Percentiles rank a stretch among this genome's conserved stretches.
phyloP scores from a whole-genome alignment of 768 basidiomycete species.

The Russula olivacea region DNA sequence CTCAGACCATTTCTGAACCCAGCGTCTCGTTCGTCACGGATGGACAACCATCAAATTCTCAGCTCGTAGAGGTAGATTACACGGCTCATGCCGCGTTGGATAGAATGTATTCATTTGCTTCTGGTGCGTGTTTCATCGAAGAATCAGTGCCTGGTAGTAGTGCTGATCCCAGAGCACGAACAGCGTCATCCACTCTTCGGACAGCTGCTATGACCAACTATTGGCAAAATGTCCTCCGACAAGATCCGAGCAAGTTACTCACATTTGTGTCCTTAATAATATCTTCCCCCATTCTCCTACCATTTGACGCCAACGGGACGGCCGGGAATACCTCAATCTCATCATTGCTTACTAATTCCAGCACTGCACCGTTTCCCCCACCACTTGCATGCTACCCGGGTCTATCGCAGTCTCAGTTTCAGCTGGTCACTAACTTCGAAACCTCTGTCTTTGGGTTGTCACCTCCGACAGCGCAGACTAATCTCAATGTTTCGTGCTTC shows the following conservation, averaged over 20 bases:
- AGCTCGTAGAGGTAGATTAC: constrained; percentile 40
- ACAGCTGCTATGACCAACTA: constrained; percentile 43
- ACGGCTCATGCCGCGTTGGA: constrained; percentile 41
- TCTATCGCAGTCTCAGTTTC: constrained; percentile 36
- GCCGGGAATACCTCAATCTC: constrained; percentile 31
- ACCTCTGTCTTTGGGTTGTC: constrained; percentile 46
- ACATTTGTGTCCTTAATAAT: constrained; percentile 44
- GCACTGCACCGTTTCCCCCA: constrained; percentile 47
- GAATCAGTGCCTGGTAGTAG: not conserved
- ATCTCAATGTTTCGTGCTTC: constrained; percentile 49
- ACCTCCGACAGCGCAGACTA: constrained; percentile 29
- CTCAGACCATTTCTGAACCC: constrained; percentile 44
- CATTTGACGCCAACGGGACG: constrained; percentile 49
- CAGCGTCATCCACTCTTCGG: constrained; percentile 56
- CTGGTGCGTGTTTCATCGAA: constrained; percentile 38
- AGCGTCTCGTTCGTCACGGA: constrained; percentile 40
- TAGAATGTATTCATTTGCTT: constrained; percentile 54
- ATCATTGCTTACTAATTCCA: constrained; percentile 39
- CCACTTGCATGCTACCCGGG: constrained; percentile 59
- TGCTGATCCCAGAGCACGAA: not conserved
- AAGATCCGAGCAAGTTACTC: constrained; percentile 38
- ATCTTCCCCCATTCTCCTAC: constrained; percentile 46
- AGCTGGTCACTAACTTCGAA: constrained; percentile 46
- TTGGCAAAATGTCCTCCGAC: constrained; percentile 50
- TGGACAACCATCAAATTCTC: constrained; percentile 43